Evolutionary conservation across 2,329 filamentous ascomycete genomes (phyloP).

Genomic region (Paradendryphiella salina): DNA sequence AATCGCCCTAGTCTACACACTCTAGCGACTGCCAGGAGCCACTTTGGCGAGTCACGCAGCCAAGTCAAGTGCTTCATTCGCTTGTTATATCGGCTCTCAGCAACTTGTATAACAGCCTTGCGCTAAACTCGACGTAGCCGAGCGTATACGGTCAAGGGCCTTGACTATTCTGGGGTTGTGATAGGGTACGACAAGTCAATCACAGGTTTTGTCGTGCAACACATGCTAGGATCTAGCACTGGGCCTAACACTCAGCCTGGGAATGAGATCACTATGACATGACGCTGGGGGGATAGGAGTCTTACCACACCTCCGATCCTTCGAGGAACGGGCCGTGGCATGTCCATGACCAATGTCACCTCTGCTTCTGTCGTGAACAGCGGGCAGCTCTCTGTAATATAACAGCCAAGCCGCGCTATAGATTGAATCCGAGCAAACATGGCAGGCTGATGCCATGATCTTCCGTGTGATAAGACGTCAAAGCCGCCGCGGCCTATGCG

Average conservation of each 20-base stretch:
- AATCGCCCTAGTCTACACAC: conserved; percentile 23
- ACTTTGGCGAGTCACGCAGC: conserved; percentile 6
- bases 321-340: conserved; percentile 39
- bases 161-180: conserved; percentile 22
- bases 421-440: background rate
- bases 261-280: conserved; percentile 5
- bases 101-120: conserved; percentile 28
- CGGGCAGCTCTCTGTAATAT: background rate
- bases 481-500: conserved; percentile 18
- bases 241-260: conserved; percentile 6
- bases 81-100: conserved; percentile 28
- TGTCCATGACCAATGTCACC: conserved; percentile 14
- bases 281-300: conserved; percentile 1
- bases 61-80: conserved; percentile 19
- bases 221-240: conserved; percentile 16
- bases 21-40: conserved; percentile 20
- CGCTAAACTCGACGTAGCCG: conserved; percentile 23
- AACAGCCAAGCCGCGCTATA: background rate
- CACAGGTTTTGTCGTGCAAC: conserved; percentile 31
- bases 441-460: background rate
- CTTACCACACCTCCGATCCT: conserved; percentile 21
- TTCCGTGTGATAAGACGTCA: conserved; percentile 40
- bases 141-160: conserved; percentile 17
- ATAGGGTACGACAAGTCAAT: conserved; percentile 34
- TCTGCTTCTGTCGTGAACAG: background rate